A percentile compares a stretch with the other conserved stretches of the same genome.
Evolutionary conservation across 768 basidiomycete genomes (phyloP).

Genomic region (Mycena epipterygia): DNA sequence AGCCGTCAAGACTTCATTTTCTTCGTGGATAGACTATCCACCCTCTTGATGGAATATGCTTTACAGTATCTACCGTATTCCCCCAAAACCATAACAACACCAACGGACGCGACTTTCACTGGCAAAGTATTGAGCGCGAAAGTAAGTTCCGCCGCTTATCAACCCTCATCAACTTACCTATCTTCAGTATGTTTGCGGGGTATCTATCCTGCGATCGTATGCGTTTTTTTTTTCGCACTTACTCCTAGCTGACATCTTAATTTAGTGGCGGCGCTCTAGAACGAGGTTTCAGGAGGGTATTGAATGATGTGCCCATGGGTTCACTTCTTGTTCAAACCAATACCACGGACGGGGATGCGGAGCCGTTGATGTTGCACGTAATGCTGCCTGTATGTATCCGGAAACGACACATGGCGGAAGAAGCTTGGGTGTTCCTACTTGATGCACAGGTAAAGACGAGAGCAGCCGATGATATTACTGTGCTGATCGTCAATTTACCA

Average conservation of each 20-base stretch:
- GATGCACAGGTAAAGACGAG: constrained; percentile 79
- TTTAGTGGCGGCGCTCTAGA: constrained; percentile 90
- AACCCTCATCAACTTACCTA: constrained; percentile 4
- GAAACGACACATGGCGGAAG: constrained; percentile 69
- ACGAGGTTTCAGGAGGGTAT: constrained; percentile 89
- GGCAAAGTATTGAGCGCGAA: constrained; percentile 77
- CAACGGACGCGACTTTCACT: constrained; percentile 63
- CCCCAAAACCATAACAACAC: constrained; percentile 74
- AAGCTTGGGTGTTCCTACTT: constrained; percentile 88
- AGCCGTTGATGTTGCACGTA: constrained; percentile 88
- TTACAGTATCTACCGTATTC: constrained; percentile 85
- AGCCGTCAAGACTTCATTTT: constrained; percentile 91
- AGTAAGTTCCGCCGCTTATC: constrained; percentile 51
- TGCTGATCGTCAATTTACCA: constrained; percentile 45
- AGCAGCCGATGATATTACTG: neutral
- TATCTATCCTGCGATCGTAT: constrained; percentile 90
- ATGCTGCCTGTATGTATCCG: constrained; percentile 85
- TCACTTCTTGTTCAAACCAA: constrained; percentile 94
- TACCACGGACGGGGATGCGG: constrained; percentile 84
- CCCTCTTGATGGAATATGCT: constrained; percentile 87
- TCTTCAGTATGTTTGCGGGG: constrained; percentile 82
- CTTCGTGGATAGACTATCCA: constrained; percentile 89
- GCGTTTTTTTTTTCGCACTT: constrained; percentile 44
- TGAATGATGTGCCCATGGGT: constrained; percentile 89
- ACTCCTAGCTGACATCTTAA: constrained; percentile 20